Evolutionary conservation across 2,329 filamentous ascomycete genomes (phyloP).

Genomic region (Aspergillus luchuensis): DNA sequence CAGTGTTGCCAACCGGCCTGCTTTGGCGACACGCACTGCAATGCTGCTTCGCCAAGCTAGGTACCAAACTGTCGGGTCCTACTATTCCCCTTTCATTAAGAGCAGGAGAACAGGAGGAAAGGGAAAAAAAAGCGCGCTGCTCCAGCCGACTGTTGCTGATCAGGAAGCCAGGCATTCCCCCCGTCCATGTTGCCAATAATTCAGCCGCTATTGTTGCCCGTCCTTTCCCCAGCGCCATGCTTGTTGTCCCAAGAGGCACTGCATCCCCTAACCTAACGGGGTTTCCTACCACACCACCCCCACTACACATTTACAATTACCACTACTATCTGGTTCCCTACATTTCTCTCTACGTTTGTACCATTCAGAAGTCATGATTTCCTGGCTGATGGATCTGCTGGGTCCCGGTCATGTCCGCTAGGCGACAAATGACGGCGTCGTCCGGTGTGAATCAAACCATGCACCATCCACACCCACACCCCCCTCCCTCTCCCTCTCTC

Average conservation of each 20-base stretch:
- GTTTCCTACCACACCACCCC: conserved; percentile 1
- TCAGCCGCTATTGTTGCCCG: conserved; percentile 14
- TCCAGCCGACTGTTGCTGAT: conserved; percentile 20
- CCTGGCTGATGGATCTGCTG: neutral
- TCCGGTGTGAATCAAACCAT: conserved; percentile 16
- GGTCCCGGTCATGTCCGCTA: neutral
- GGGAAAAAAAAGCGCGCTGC: conserved; percentile 19
- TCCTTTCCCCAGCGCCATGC: conserved; percentile 1
- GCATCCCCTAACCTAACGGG: neutral
- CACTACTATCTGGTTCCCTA: neutral
- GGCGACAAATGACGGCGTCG: conserved; percentile 1
- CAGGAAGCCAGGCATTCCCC: conserved; percentile 15
- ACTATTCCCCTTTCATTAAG: conserved; percentile 29
- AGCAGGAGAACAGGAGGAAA: conserved; percentile 6
- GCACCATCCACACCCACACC: neutral
- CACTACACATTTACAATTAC: neutral
- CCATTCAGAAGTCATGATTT: neutral
- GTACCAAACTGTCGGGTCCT: conserved; percentile 37
- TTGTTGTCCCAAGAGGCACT: neutral
- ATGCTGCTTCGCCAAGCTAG: conserved; percentile 37
- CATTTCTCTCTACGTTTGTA: neutral
- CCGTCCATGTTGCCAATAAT: conserved; percentile 12
- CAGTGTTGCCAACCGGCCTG: conserved; percentile 32
- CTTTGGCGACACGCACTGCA: conserved; percentile 36
- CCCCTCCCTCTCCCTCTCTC: neutral